Percentiles rank a stretch among this genome's conserved stretches.
Conservation (phyloP, 73 alveolate genomes). For the Blepharisma japonicum region DNA sequence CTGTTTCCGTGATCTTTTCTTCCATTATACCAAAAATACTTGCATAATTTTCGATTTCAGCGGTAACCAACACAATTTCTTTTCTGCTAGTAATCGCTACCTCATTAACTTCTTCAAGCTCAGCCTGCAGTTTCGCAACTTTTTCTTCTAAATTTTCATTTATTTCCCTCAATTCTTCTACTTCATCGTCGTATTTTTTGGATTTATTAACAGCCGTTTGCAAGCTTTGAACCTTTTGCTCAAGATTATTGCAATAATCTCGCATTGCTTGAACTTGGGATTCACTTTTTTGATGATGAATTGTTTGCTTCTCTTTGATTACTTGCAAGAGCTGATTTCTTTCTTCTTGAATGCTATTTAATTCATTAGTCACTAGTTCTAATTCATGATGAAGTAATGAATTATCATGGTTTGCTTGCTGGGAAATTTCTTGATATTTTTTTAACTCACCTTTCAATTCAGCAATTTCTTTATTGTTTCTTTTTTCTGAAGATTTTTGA, state of each 20-base stretch:
- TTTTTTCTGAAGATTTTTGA: no score
- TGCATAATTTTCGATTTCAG: constrained; percentile 21
- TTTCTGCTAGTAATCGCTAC: constrained; percentile 4
- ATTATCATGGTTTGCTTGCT: no score
- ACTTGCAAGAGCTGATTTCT: constrained; percentile 18
- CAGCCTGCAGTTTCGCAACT: background rate
- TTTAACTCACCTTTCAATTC: no score
- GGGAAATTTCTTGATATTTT: no score
- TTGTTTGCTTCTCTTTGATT: background rate
- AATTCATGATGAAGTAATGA: no score
- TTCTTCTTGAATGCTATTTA: background rate
- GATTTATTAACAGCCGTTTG: background rate
- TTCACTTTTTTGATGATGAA: background rate
- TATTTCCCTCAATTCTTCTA: background rate
- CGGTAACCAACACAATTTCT: background rate
- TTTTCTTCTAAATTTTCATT: background rate
- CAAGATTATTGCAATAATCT: background rate
- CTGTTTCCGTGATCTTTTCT: constrained; percentile 20
- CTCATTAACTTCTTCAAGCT: background rate
- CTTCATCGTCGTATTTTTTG: background rate
- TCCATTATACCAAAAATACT: background rate
- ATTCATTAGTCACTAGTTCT: no score
- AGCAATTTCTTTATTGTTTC: no score
- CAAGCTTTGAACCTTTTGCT: background rate
- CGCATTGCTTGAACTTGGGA: background rate